A percentile compares a stretch with the other conserved stretches of the same genome.
phyloP scores from a whole-genome alignment of 306 rosid species.

The Dalbergia oliveri region DNA sequence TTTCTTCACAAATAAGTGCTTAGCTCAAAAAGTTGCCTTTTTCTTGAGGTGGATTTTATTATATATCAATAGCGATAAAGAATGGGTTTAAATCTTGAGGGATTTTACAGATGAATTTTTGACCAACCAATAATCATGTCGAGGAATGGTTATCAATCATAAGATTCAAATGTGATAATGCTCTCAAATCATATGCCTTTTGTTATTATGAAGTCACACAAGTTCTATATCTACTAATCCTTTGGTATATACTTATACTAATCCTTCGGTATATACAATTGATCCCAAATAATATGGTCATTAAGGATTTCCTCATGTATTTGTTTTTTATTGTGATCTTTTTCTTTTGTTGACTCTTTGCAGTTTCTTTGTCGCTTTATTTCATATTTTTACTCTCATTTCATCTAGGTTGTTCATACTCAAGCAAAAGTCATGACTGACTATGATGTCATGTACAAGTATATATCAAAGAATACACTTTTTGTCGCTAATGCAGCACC shows the following conservation, averaged over 20 bases:
- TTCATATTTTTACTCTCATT: constrained; percentile 36
- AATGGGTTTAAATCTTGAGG: constrained; percentile 19
- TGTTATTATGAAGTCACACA: constrained; percentile 25
- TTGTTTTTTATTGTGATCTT: not conserved
- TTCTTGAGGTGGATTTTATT: constrained; percentile 24
- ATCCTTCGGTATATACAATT: constrained; percentile 15
- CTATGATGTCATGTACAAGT: constrained; percentile 90
- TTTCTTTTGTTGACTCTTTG: constrained; percentile 24
- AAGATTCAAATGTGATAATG: constrained; percentile 3
- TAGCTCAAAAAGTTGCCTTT: constrained; percentile 1
- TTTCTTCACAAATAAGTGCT: not conserved
- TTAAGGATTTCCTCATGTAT: constrained; percentile 3
- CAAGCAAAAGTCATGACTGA: constrained; percentile 93
- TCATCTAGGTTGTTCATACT: constrained; percentile 89
- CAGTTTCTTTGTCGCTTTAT: constrained; percentile 26
- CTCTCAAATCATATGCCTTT: constrained; percentile 34
- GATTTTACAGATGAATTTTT: constrained; percentile 4
- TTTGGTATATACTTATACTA: not conserved
- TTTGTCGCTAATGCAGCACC: constrained; percentile 95
- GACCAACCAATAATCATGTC: not conserved
- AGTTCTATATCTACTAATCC: constrained; percentile 2
- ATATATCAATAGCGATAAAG: constrained; percentile 12
- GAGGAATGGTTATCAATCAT: constrained; percentile 24
- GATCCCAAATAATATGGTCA: constrained; percentile 19
- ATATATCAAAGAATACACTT: constrained; percentile 81